Evolutionary conservation across 106 monocot genomes (phyloP).

Genomic region (Apostasia ramifera): DNA sequence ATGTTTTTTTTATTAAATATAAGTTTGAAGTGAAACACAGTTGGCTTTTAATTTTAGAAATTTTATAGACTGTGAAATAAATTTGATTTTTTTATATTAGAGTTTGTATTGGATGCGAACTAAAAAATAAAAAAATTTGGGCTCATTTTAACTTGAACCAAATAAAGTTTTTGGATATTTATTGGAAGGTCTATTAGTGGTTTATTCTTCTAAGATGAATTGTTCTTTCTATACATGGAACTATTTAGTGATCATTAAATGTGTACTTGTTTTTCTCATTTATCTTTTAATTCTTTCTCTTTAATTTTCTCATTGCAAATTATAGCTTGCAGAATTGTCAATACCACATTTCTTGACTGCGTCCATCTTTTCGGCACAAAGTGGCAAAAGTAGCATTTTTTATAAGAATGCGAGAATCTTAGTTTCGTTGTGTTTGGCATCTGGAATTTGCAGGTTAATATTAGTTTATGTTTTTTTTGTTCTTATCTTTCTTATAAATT

Average conservation of each 20-base stretch:
- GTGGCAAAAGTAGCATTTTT: conserved; percentile 49
- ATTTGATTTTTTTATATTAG: too few relatives aligned
- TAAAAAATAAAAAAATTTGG: not conserved
- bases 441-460: conserved; percentile 84
- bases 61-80: too few relatives aligned
- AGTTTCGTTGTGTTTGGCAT: conserved; percentile 63
- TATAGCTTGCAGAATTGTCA: conserved; percentile 76
- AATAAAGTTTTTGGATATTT: not conserved
- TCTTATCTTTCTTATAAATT: not conserved
- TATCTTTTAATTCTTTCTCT: not conserved
- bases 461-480: not conserved
- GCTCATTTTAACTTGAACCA: not conserved
- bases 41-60: too few relatives aligned
- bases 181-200: not conserved
- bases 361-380: conserved; percentile 91
- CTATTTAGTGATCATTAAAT: not conserved
- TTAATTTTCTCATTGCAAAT: conserved; percentile 9
- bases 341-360: conserved; percentile 97
- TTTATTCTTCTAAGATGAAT: not conserved
- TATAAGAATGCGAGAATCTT: conserved; percentile 63
- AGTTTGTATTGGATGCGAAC: too few relatives aligned
- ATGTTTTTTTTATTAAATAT: too few relatives aligned
- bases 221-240: not conserved
- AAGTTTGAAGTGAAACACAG: too few relatives aligned
- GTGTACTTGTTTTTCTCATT: not conserved